Evolutionary conservation across 805 yeast genomes (phyloP).

Genomic region (Lachancea quebecensis): DNA sequence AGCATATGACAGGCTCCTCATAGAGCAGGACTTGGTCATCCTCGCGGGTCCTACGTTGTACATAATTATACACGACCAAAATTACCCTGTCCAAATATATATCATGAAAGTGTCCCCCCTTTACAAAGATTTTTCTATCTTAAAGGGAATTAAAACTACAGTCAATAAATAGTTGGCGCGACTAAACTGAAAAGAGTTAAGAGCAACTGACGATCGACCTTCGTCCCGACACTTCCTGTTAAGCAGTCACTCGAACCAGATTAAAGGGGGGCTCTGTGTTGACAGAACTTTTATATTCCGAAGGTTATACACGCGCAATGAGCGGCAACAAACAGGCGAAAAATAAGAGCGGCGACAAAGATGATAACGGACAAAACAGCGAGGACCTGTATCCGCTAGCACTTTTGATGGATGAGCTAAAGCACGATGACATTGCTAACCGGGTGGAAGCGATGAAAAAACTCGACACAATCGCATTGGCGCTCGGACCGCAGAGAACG

Average conservation of each 20-base stretch:
- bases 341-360: neutral
- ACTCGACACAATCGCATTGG: conserved; percentile 88
- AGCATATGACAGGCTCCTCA: neutral
- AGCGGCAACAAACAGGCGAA: neutral
- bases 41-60: too few species aligned
- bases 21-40: too few species aligned
- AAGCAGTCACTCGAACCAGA: too few species aligned
- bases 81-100: neutral
- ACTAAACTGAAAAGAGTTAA: too few species aligned
- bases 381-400: conserved; percentile 83
- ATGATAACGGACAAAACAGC: conserved; percentile 13
- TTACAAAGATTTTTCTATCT: neutral
- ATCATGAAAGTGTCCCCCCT: neutral
- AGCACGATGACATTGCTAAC: conserved; percentile 91
- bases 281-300: neutral
- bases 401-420: conserved; percentile 90
- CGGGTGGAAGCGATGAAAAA: conserved; percentile 93
- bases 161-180: too few species aligned
- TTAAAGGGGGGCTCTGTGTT: neutral
- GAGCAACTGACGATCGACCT: too few species aligned
- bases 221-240: too few species aligned
- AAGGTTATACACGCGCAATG: neutral
- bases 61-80: too few species aligned
- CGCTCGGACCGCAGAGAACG: conserved; percentile 90
- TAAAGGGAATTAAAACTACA: neutral